phyloP scores from a whole-genome alignment of 768 basidiomycete species.

The Leccinum uliginosum region DNA sequence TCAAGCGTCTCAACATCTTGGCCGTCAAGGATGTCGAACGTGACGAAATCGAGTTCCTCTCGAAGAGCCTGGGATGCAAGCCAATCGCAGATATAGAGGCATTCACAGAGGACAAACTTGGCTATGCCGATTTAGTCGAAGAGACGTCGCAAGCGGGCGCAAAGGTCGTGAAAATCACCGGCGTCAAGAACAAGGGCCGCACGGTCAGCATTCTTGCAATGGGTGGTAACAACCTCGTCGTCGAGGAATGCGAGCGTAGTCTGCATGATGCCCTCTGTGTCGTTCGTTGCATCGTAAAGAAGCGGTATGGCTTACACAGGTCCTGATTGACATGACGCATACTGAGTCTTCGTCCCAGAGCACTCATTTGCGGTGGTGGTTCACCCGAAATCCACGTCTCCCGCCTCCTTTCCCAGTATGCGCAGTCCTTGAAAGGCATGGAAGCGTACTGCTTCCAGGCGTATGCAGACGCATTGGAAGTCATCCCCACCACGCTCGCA shows the following conservation, averaged over 20 bases:
- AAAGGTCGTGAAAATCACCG: slow-evolving; percentile 92
- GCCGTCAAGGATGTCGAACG: slow-evolving; percentile 97
- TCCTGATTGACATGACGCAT: background rate
- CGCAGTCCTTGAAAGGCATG: slow-evolving; percentile 94
- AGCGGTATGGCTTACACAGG: slow-evolving; percentile 56
- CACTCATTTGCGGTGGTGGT: slow-evolving; percentile 93
- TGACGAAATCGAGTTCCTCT: slow-evolving; percentile 96
- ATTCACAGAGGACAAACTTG: slow-evolving; percentile 97
- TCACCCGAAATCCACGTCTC: slow-evolving; percentile 99
- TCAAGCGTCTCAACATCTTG: slow-evolving; percentile 93
- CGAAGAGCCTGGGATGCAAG: slow-evolving; percentile 91
- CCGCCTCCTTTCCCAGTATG: slow-evolving; percentile 81
- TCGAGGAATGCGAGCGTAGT: slow-evolving; percentile 96
- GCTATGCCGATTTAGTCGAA: slow-evolving; percentile 93
- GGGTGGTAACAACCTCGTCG: slow-evolving; percentile 86
- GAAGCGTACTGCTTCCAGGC: slow-evolving; percentile 99
- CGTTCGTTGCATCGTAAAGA: slow-evolving; percentile 96
- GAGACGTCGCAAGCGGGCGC: slow-evolving; percentile 78
- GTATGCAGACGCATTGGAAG: slow-evolving; percentile 95
- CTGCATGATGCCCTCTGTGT: slow-evolving; percentile 99
- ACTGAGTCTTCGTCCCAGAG: slow-evolving; percentile 39
- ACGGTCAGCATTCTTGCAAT: slow-evolving; percentile 96
- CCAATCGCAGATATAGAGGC: slow-evolving; percentile 97
- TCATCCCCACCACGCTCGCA: slow-evolving; percentile 95
- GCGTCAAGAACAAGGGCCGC: slow-evolving; percentile 89